A percentile compares a stretch with the other conserved stretches of the same genome.
These are phyloP conservation scores for Solanum habrochaites DNA, from an alignment of 257 asterid genomes.

Conservation along the genomic window DNA sequence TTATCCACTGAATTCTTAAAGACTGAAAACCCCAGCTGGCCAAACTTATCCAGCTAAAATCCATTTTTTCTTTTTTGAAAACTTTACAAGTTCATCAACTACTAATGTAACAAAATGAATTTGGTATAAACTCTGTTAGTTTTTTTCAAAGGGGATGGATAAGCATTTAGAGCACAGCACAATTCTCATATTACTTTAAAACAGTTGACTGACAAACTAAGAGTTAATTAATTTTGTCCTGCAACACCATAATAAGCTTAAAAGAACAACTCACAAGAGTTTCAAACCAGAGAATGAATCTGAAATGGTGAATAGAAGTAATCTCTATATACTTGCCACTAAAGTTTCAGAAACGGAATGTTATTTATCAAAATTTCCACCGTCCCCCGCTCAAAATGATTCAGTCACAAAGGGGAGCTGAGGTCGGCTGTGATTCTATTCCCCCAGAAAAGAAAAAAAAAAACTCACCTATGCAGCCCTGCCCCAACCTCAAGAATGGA, in stretches of 20 bases:
- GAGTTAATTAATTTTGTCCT: neutral
- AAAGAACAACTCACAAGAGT: neutral
- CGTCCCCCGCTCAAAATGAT: constrained; percentile 1
- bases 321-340: neutral
- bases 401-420: neutral
- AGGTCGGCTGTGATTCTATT: too few relatives aligned
- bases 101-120: too few relatives aligned
- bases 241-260: neutral
- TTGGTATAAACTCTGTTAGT: neutral
- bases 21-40: neutral
- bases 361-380: constrained; percentile 20
- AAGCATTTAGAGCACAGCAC: neutral
- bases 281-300: neutral
- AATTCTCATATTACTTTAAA: neutral
- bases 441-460: neutral
- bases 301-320: neutral
- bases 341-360: neutral
- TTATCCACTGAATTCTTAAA: neutral
- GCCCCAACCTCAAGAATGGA: neutral
- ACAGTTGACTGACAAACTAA: neutral
- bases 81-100: neutral
- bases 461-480: neutral
- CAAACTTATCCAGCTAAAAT: neutral
- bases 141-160: neutral
- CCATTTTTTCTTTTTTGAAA: too few relatives aligned